Conservation (phyloP, 768 basidiomycete genomes). For the Dioszegia crocea region DNA sequence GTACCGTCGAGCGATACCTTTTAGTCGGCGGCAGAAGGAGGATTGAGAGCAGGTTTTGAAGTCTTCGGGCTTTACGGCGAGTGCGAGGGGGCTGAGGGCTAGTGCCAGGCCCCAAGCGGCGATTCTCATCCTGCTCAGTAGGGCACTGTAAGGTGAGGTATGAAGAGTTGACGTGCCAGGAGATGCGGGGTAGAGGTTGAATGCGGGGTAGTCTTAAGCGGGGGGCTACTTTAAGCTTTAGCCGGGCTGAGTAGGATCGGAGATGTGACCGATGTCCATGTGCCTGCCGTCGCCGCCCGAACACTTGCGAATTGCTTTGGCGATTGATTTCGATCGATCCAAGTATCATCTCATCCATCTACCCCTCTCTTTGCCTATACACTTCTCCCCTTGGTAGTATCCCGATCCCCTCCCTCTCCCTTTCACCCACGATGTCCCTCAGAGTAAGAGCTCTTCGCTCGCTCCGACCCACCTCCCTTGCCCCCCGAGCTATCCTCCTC, state of each 20-base stretch:
- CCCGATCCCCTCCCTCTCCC: not conserved
- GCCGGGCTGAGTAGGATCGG: too few species aligned
- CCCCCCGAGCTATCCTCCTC: constrained; percentile 14
- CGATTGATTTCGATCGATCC: not conserved
- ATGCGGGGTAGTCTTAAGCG: constrained; percentile 6
- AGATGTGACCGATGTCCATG: not conserved
- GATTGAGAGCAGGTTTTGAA: constrained; percentile 95
- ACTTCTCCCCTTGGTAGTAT: too few species aligned
- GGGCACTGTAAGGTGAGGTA: not conserved
- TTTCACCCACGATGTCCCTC: constrained; percentile 25
- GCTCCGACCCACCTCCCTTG: constrained; percentile 16
- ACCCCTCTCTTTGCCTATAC: not conserved
- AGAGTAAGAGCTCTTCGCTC: constrained; percentile 28
- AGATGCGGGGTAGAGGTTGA: not conserved
- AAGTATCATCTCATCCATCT: not conserved
- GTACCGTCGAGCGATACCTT: constrained; percentile 74
- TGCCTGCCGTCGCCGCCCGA: not conserved
- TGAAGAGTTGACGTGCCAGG: not conserved
- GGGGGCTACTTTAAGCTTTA: not conserved
- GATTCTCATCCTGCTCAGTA: constrained; percentile 13
- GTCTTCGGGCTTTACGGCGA: constrained; percentile 60
- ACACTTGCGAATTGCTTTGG: not conserved
- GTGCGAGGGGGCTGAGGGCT: constrained; percentile 6
- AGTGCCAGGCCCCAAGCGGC: constrained; percentile 12
- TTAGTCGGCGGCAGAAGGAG: constrained; percentile 88